Evolutionary conservation across 305 asterid species (phyloP).

Genomic region (Fraxinus sp.): DNA sequence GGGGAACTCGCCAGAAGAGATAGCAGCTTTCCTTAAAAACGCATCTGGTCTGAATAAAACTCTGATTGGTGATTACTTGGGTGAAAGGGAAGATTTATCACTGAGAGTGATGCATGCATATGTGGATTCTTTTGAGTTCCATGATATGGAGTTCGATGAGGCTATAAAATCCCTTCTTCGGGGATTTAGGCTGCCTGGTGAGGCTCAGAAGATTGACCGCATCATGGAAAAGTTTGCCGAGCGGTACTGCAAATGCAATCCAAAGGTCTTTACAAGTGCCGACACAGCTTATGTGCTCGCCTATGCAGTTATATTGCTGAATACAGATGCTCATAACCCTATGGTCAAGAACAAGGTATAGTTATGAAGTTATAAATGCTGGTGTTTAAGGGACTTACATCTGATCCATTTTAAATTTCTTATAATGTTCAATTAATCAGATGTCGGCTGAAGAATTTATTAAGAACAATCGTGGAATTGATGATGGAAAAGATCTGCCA

Average conservation of each 20-base stretch:
- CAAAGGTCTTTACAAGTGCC: constrained; percentile 90
- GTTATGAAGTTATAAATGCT: constrained; percentile 21
- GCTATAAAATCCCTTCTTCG: constrained; percentile 87
- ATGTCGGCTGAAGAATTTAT: constrained; percentile 96
- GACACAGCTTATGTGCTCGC: constrained; percentile 99
- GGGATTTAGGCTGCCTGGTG: constrained; percentile 97
- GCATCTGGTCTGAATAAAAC: constrained; percentile 86
- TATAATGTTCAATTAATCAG: constrained; percentile 40
- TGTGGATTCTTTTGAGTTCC: constrained; percentile 96
- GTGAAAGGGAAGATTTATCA: constrained; percentile 95
- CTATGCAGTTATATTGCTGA: constrained; percentile 95
- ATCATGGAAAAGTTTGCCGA: constrained; percentile 99
- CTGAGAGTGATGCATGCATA: constrained; percentile 97
- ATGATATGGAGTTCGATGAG: constrained; percentile 91
- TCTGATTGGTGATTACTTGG: constrained; percentile 94
- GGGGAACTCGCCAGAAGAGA: constrained; percentile 85
- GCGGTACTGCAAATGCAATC: constrained; percentile 93
- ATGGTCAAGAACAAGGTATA: constrained; percentile 96
- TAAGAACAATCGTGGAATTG: constrained; percentile 94
- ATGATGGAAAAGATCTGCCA: constrained; percentile 95
- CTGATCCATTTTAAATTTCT: constrained; percentile 19
- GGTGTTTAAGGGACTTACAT: constrained; percentile 9
- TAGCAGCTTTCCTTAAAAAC: constrained; percentile 83
- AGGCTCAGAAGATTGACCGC: constrained; percentile 98
- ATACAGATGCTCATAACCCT: constrained; percentile 98